phyloP scores from a whole-genome alignment of 495 filamentous ascomycete genomes.

The Aspergillus funiculosus region DNA sequence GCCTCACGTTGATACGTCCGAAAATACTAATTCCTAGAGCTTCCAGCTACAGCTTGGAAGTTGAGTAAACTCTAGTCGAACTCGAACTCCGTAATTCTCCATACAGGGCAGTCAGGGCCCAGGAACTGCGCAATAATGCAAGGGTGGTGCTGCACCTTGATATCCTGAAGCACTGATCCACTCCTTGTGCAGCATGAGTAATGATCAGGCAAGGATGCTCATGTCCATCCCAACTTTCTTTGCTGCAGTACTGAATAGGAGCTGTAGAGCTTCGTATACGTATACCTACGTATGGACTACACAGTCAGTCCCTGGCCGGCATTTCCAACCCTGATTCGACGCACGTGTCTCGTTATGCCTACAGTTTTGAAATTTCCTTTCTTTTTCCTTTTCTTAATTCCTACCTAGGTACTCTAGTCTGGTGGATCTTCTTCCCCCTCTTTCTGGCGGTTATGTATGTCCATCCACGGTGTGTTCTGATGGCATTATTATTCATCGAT shows the following conservation, averaged over 20 bases:
- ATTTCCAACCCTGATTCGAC: slow-evolving; percentile 5
- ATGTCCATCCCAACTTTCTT: slow-evolving; percentile 9
- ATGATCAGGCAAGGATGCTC: slow-evolving; percentile 16
- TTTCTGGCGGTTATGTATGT: too few species aligned
- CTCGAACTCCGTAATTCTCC: too few species aligned
- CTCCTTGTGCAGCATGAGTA: slow-evolving; percentile 13
- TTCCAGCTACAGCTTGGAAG: too few species aligned
- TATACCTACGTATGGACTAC: not conserved
- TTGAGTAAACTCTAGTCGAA: too few species aligned
- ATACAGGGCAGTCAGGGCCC: too few species aligned
- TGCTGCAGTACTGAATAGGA: too few species aligned
- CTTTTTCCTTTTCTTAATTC: slow-evolving; percentile 2
- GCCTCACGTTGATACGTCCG: slow-evolving; percentile 34
- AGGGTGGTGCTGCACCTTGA: slow-evolving; percentile 12
- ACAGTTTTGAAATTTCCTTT: not conserved
- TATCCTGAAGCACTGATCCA: slow-evolving; percentile 15
- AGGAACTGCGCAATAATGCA: slow-evolving; percentile 18
- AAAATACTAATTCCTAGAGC: not conserved
- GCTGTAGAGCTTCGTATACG: too few species aligned
- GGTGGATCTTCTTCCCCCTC: slow-evolving; percentile 14
- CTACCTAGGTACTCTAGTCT: not conserved
- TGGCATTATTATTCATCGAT: too few species aligned
- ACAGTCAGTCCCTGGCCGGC: not conserved
- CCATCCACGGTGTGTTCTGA: too few species aligned
- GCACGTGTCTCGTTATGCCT: not conserved